Percentiles rank a stretch among this genome's conserved stretches.
Conservation (phyloP, 331 rosid genomes). For the Quercus tomentella region DNA sequence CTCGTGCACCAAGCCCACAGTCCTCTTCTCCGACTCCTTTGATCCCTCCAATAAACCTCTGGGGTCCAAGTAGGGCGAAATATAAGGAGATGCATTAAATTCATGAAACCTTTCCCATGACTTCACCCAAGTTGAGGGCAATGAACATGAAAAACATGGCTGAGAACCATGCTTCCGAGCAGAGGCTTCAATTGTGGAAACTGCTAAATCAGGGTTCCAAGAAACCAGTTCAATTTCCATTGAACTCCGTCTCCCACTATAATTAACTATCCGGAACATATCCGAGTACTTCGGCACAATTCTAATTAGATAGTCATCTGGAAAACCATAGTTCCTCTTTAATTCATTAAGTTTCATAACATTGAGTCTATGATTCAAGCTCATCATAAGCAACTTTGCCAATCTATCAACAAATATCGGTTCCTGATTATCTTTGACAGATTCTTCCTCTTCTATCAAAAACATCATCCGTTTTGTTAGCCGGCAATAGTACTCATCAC, state of each 20-base stretch:
- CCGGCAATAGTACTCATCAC: constrained; percentile 40
- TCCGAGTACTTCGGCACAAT: constrained; percentile 46
- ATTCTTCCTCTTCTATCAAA: constrained; percentile 65
- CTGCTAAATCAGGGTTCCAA: constrained; percentile 68
- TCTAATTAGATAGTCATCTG: constrained; percentile 71
- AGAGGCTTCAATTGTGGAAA: constrained; percentile 48
- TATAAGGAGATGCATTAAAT: constrained; percentile 57
- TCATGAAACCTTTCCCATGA: constrained; percentile 66
- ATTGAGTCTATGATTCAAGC: constrained; percentile 47
- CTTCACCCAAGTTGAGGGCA: constrained; percentile 74
- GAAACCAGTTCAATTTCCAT: constrained; percentile 68
- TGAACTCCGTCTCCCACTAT: constrained; percentile 57
- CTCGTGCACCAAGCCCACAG: constrained; percentile 74
- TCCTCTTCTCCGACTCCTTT: constrained; percentile 78
- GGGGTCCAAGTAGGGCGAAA: constrained; percentile 60
- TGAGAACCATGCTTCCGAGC: constrained; percentile 32
- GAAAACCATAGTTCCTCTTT: constrained; percentile 66
- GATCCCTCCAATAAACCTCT: constrained; percentile 48
- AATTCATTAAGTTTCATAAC: constrained; percentile 62
- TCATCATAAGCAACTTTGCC: constrained; percentile 69
- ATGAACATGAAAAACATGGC: constrained; percentile 49
- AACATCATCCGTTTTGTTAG: constrained; percentile 65
- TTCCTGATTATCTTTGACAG: constrained; percentile 53
- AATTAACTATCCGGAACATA: constrained; percentile 58
- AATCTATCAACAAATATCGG: constrained; percentile 37